Evolutionary conservation across 2,329 filamentous ascomycete genomes (phyloP), one percentile per base, ranked within the genome.

Genomic region (Phialemoniopsis sp.): DNA sequence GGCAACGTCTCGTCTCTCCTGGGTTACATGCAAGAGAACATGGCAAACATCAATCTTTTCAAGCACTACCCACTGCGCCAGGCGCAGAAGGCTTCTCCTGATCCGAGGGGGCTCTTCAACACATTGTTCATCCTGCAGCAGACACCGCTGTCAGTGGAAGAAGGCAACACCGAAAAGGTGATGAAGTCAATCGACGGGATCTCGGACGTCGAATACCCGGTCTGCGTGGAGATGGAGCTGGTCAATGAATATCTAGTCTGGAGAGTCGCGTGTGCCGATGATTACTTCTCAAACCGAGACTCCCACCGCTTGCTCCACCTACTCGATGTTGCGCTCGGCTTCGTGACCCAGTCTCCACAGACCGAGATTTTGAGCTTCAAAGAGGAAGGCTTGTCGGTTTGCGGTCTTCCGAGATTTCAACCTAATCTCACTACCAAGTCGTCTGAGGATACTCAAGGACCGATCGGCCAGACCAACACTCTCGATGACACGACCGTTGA

Each of bases 171-270:
- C 0, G 36, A 53, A 2, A 37, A 49, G 1, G 55, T 91, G 4
- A 80, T 87, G 48, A 70, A 67, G 29, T 89, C 87, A 3, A 58
- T 86, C 2, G 68, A 72, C 13, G 78, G 83, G 1, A 63, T 66
- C 4, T 82, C 87, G 0, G 75, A 82, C 16, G 80, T 91, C 2
- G 89, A 95, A 46, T 94, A 90, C 57, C 83, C 87, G 0, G 63
- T 95, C 4, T 93, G 87, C 50, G 75, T 88, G 3, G 90, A 96
- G 62, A 80, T 93, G 57, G 88, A 95, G 55, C 61, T 77, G 6
- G 57, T 75, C 0, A 65, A 62, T 0, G 61, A 74, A 14, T 52
- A 60, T 0, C 56, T 94, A 2, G 45, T 80, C 12, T 93, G 89
- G 83, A 80, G 87, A 12, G 72, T 81, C 14, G 87, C 89, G 5